These are phyloP conservation scores for Cyclotella atomus DNA, from an alignment of 108 stramenopile species.

Conservation along the genomic window DNA sequence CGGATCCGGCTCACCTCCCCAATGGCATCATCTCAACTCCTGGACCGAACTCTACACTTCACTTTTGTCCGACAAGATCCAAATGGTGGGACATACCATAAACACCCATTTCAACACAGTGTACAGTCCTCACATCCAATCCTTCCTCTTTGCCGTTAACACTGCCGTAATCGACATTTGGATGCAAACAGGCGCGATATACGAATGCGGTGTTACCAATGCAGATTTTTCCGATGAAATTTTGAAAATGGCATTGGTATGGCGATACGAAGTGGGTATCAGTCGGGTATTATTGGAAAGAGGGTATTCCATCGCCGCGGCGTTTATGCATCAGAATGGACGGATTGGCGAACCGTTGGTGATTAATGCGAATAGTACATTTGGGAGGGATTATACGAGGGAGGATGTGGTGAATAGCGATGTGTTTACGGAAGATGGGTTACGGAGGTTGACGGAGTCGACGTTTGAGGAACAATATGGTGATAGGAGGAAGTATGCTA, in stretches of 20 bases:
- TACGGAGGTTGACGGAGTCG: constrained; percentile 39
- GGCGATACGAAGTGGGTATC: constrained; percentile 53
- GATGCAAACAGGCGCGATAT: constrained; percentile 42
- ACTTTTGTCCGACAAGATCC: constrained; percentile 33
- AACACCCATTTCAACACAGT: constrained; percentile 49
- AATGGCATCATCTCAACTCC: constrained; percentile 21
- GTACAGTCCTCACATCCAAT: constrained; percentile 43
- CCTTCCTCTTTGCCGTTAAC: constrained; percentile 42
- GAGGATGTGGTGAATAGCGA: constrained; percentile 40
- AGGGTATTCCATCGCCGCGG: constrained; percentile 44
- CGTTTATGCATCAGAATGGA: constrained; percentile 47
- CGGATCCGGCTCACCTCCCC: constrained; percentile 32
- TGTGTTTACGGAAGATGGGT: constrained; percentile 39
- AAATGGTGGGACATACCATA: constrained; percentile 52
- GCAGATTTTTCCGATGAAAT: constrained; percentile 43
- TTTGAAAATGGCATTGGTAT: constrained; percentile 33
- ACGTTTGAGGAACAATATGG: constrained; percentile 33
- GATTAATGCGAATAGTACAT: constrained; percentile 37
- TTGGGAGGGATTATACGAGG: constrained; percentile 28
- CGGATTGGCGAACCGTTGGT: constrained; percentile 40
- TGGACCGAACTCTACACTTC: constrained; percentile 53
- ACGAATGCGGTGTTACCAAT: constrained; percentile 47
- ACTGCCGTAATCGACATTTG: constrained; percentile 41
- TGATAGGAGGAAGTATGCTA: constrained; percentile 46
- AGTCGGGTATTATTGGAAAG: constrained; percentile 37